Evolutionary conservation across 176 grass and related monocot species (phyloP), one percentile per base, ranked within the genome.

Genomic region (Guadua angustifolia): DNA sequence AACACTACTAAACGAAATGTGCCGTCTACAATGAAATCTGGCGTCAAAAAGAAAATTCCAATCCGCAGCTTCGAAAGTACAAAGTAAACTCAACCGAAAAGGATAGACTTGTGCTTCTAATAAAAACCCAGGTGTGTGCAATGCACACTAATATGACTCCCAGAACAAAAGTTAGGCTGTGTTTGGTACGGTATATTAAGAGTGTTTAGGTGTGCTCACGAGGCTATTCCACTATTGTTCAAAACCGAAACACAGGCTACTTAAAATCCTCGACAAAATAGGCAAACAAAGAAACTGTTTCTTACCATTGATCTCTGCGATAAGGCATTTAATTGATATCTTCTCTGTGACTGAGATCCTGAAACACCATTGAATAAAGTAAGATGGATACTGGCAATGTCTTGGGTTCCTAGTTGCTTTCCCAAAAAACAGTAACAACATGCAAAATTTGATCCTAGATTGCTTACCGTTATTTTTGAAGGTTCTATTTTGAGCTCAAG

Each of bases 271-370:
- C 38, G 75, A 53, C 66, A 63, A 32, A 61, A 10, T 14, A 21
- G 64, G 44, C 21, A 16, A 51, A 72, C 2, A 71, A 7, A 70
- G 47, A 46, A 16, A 33, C 2, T 9, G 10, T 72, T 32, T 47
- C 19, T 78, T 86, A 90, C 83, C 72, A 26, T 29, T 42, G 73
- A 82, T 56, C 21, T 65, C 78, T 14, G 5, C 11, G 78, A 78
- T 16, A 82, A 16, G 73, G 78, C 46, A 57, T 90, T 82, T 4
- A 82, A 36, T 49, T 78, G 79, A 71, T 71, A 72, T 66, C 25
- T 81, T 77, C 43, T 78, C 0, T 53, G 10, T 15, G 17, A 49
- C 40, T 47, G 83, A 73, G 49, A 11, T 64, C 83, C 88, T 86
- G 73, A 49, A 86, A 86, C 19, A 66, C 4, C 36, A 73, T 33